phyloP scores from a whole-genome alignment of 257 asterid genomes.

The Lantana camara region DNA sequence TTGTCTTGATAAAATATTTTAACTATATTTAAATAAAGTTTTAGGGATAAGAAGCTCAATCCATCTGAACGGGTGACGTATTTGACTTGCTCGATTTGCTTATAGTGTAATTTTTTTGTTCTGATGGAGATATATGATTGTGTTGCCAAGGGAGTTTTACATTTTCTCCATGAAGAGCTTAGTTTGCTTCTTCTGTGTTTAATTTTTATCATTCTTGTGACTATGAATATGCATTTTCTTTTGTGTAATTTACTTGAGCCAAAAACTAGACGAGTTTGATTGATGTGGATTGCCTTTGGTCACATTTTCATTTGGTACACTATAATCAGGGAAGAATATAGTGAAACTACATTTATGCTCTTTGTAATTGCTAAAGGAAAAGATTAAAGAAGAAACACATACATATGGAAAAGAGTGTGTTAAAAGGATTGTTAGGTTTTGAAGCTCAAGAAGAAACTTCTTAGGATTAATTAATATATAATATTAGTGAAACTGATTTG shows the following conservation, averaged over 20 bases:
- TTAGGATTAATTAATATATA: no score
- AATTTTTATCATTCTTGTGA: constrained; percentile 4
- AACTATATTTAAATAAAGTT: background rate
- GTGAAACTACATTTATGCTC: no score
- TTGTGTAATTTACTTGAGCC: background rate
- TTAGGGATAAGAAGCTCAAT: background rate
- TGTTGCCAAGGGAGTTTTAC: background rate
- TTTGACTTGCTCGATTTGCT: background rate
- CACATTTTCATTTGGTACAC: no score
- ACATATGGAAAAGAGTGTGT: no score
- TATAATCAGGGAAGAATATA: no score
- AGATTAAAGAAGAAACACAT: no score
- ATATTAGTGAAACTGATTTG: no score
- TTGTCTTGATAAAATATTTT: background rate
- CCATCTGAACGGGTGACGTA: background rate
- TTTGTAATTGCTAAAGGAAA: no score
- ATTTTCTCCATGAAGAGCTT: background rate
- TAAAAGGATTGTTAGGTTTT: no score
- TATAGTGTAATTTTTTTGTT: background rate
- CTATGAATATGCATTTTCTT: background rate
- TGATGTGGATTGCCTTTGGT: no score
- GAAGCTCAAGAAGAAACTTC: no score
- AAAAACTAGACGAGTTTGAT: no score
- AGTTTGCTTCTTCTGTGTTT: background rate
- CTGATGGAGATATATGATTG: constrained; percentile 2